Evolutionary conservation across 148 eudicot species (phyloP), one percentile per base, ranked within the genome.

Genomic region (Rhododendron griersonianum): DNA sequence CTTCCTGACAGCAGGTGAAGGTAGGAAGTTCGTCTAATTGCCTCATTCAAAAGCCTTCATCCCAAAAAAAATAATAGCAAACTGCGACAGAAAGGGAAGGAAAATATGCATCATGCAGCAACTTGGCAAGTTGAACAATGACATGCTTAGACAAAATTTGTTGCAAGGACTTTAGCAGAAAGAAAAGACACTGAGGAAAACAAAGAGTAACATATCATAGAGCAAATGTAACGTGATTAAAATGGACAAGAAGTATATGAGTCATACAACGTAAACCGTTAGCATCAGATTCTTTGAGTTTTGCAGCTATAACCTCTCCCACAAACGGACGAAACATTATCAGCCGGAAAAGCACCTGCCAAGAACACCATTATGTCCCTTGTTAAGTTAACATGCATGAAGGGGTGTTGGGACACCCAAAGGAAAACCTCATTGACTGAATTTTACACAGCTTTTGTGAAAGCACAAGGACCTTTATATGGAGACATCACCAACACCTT

Each of bases 251-350:
- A 55, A 8, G 2, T 5, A 37, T 50, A 37, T 35, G 71, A 5
- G 35, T 76, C 88, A 85, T 94, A 96, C 98, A 90, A n/a, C 88
- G 98, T 83, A 95, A 88, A 45, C 99, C 99, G 48, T 87, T 88
- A 80, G 75, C 44, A 53, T 85, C 93, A 35, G 96, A 92, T 81
- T 92, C 94, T 86, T 86, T 91, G 3, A 96, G 91, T 86, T 89
- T 94, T 41, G 94, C 98, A 23, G 89, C 82, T 80, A 96, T 91
- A 75, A 94, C 87, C 85, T 96, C 98, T 87, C 99, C 98, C 63
- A 88, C 91, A 88, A 85, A 92, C 33, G 99, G 99, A 84, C 98
- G 93, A 86, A 95, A 96, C 92, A 96, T 90, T 80, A 96, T 63
- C 91, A 92, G 44, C 53, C 96, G 91, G 88, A 96, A 96, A 44